These are phyloP conservation scores for Eragrostis nindensis DNA, from an alignment of 176 grass and related monocot species.

Conservation along the genomic window DNA sequence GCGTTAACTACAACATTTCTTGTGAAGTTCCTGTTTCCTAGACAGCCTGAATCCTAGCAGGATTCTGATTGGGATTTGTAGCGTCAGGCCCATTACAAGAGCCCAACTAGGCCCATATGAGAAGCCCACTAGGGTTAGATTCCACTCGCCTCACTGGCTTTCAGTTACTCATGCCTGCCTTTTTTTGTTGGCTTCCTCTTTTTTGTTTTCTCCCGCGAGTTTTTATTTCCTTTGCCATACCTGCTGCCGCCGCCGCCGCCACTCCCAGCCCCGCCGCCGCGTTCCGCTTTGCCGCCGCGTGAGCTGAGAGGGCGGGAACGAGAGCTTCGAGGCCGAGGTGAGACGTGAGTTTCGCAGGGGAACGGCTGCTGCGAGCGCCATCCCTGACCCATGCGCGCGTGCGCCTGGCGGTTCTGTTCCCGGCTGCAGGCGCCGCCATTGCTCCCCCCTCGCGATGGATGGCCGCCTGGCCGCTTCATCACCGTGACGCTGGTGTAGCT, in stretches of 20 bases:
- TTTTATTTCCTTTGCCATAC: constrained; percentile 9
- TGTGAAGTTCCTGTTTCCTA: not conserved
- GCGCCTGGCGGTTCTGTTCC: constrained; percentile 18
- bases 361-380: not conserved
- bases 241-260: constrained; percentile 28
- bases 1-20: not conserved
- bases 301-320: not conserved
- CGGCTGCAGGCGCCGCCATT: constrained; percentile 25
- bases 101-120: constrained; percentile 33
- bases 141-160: not conserved
- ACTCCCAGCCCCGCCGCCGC: not conserved
- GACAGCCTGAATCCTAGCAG: not conserved
- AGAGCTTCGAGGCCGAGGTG: not conserved
- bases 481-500: not conserved
- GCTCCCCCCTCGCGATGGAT: not conserved
- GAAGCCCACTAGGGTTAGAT: constrained; percentile 53
- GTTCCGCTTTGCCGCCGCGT: not conserved
- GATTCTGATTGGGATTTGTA: not conserved
- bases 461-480: not conserved
- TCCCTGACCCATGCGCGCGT: not conserved
- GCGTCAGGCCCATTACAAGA: not conserved
- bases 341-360: not conserved
- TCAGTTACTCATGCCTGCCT: not conserved
- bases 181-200: constrained; percentile 1
- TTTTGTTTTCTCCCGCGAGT: constrained; percentile 45